Evolutionary conservation across 139 green algal genomes (phyloP).

Genomic region (Chlamydomonas incerta): DNA sequence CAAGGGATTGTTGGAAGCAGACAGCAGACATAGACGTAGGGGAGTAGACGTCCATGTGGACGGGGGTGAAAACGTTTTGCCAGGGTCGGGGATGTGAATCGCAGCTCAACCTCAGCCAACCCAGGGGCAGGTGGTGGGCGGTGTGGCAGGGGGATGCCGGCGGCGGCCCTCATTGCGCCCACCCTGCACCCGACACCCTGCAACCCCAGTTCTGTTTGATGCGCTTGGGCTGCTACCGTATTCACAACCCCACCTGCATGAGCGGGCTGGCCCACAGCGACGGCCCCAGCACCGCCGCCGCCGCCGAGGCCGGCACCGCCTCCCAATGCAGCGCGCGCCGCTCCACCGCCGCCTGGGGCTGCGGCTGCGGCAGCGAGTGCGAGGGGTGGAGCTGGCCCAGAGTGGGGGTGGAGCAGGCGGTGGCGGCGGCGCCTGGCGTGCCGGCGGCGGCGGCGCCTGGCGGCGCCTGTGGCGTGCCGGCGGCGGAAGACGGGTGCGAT

Average conservation of each 20-base stretch:
- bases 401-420: background rate
- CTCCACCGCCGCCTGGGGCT: background rate
- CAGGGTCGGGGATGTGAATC: too few species aligned
- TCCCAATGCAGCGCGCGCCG: slow-evolving; percentile 35
- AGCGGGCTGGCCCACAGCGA: slow-evolving; percentile 26
- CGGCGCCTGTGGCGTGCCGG: background rate
- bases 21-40: too few species aligned
- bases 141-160: too few species aligned
- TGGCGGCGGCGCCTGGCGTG: background rate
- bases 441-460: background rate
- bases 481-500: too few species aligned
- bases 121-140: too few species aligned
- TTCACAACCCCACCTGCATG: slow-evolving; percentile 2
- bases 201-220: too few species aligned
- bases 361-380: background rate
- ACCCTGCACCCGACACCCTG: too few species aligned
- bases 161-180: too few species aligned
- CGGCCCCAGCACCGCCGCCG: background rate
- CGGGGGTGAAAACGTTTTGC: too few species aligned
- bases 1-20: too few species aligned
- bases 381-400: background rate
- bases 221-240: too few species aligned
- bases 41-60: background rate
- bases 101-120: too few species aligned
- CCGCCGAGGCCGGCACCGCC: background rate